Evolutionary conservation across 345 rosid genomes (phyloP).

Genomic region (Gynandropsis gynandra): DNA sequence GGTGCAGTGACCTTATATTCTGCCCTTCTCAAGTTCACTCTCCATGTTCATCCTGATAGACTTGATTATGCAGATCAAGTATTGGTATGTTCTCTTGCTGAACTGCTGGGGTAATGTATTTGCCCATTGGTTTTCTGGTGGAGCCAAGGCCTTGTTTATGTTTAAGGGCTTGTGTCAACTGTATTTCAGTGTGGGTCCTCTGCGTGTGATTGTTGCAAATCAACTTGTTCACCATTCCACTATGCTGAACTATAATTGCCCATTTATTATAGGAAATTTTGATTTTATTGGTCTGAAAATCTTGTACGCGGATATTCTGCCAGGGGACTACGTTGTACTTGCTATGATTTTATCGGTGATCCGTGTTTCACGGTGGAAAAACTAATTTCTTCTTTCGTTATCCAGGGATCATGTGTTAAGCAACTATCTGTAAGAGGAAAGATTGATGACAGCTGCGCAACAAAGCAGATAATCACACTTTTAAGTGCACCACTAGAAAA

Average conservation of each 20-base stretch:
- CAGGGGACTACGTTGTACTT: background rate
- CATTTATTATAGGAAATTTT: too few species aligned
- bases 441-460: conserved; percentile 69
- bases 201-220: too few species aligned
- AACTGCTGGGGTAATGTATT: background rate
- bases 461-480: conserved; percentile 84
- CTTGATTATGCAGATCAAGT: conserved; percentile 99
- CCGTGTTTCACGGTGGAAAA: background rate
- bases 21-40: conserved; percentile 93
- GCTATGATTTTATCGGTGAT: background rate
- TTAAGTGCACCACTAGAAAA: conserved; percentile 94
- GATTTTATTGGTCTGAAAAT: too few species aligned
- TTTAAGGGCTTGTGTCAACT: too few species aligned
- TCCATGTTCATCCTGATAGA: conserved; percentile 98
- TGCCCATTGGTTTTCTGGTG: too few species aligned
- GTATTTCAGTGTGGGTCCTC: background rate
- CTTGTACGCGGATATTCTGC: too few species aligned
- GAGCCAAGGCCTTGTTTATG: too few species aligned
- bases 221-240: too few species aligned
- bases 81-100: conserved; percentile 40
- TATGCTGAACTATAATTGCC: too few species aligned
- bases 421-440: conserved; percentile 71
- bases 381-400: conserved; percentile 3
- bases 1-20: conserved; percentile 95
- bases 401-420: conserved; percentile 85